Evolutionary conservation across 2,329 filamentous ascomycete species (phyloP).

Genomic region (Aspergillus tubingensis): DNA sequence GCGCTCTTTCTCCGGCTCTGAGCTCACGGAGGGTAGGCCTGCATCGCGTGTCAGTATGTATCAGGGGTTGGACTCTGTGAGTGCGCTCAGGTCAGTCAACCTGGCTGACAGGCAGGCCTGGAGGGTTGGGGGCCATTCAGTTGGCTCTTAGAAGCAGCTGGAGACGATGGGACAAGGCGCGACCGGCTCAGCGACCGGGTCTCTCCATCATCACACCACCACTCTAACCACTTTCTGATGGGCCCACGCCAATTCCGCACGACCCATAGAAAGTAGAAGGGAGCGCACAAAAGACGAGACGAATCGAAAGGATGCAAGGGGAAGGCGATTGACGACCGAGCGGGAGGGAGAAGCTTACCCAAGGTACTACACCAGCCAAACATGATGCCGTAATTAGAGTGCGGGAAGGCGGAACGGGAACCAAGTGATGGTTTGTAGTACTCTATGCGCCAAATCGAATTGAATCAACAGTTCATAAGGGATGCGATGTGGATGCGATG

Average conservation of each 20-base stretch:
- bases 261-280: not conserved
- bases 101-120: not conserved
- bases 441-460: not conserved
- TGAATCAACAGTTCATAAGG: not conserved
- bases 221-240: not conserved
- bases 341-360: constrained; percentile 27
- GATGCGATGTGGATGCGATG: not conserved
- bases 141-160: not conserved
- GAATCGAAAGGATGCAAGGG: not conserved
- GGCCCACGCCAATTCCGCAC: not conserved
- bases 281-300: not conserved
- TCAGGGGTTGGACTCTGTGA: not conserved
- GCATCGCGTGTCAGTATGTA: constrained; percentile 22
- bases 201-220: not conserved
- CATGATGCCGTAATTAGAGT: constrained; percentile 24
- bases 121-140: not conserved
- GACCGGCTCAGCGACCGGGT: not conserved
- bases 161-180: not conserved
- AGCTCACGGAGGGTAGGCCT: constrained; percentile 35
- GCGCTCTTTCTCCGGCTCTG: constrained; percentile 46
- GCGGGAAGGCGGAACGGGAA: not conserved
- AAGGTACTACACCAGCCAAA: constrained; percentile 38
- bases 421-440: no score
- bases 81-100: not conserved
- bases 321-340: not conserved